Percentiles rank a stretch among this genome's conserved stretches.
Evolutionary conservation across 2,329 filamentous ascomycete genomes (phyloP).

Genomic region (Fusarium odoratissimum): DNA sequence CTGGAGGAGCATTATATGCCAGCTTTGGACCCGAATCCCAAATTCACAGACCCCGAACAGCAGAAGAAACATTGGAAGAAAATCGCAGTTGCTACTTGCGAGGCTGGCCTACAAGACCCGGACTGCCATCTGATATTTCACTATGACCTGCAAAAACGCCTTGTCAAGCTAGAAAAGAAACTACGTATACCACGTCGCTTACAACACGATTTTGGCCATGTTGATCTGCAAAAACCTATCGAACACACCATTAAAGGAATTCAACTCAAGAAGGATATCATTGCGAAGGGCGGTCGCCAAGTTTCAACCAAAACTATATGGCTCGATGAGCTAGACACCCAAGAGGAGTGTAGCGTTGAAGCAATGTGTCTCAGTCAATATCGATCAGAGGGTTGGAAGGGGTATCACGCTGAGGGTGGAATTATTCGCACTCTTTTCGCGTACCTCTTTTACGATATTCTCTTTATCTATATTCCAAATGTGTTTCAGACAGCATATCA

Average conservation of each 20-base stretch:
- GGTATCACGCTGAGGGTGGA: constrained; percentile 92
- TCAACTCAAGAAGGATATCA: constrained; percentile 74
- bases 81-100: constrained; percentile 82
- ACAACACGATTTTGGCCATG: constrained; percentile 93
- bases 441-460: constrained; percentile 91
- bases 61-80: constrained; percentile 88
- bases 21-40: constrained; percentile 60
- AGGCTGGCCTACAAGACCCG: constrained; percentile 85
- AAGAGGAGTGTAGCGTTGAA: constrained; percentile 86
- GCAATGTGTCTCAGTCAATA: constrained; percentile 94
- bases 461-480: constrained; percentile 94
- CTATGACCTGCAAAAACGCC: constrained; percentile 92
- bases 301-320: constrained; percentile 82
- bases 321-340: constrained; percentile 79
- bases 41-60: constrained; percentile 53
- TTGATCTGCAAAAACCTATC: constrained; percentile 78
- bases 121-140: constrained; percentile 94
- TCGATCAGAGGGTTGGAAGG: constrained; percentile 86
- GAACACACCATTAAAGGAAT: constrained; percentile 82
- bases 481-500: constrained; percentile 98
- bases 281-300: constrained; percentile 53
- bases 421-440: constrained; percentile 92
- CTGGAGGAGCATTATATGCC: constrained; percentile 97
- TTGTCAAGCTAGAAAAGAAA: constrained; percentile 89
- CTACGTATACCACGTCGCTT: constrained; percentile 84